Conservation (phyloP, 768 basidiomycete species). For the Dendrothele bispora region DNA sequence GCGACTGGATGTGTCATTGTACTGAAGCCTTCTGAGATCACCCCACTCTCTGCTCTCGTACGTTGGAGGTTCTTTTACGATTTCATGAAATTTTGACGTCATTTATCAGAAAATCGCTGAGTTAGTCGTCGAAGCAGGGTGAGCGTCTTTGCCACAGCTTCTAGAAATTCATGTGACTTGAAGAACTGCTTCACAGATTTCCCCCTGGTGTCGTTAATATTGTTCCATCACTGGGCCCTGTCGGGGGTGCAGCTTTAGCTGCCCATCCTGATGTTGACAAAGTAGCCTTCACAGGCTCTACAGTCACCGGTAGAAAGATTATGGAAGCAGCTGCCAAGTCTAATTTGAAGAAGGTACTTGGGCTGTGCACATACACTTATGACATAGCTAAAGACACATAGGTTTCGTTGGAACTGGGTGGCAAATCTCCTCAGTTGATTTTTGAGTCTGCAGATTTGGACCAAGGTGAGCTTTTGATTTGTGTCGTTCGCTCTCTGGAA, state of each 20-base stretch:
- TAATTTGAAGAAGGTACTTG: constrained; percentile 84
- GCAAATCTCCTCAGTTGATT: constrained; percentile 87
- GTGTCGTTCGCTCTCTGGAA: neutral
- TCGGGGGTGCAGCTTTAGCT: constrained; percentile 85
- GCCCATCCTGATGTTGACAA: constrained; percentile 88
- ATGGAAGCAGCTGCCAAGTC: constrained; percentile 91
- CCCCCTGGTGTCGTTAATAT: constrained; percentile 92
- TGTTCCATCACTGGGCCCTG: constrained; percentile 75
- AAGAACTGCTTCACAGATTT: constrained; percentile 48
- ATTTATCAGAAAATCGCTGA: constrained; percentile 71
- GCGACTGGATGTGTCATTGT: constrained; percentile 92
- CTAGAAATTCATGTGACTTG: neutral
- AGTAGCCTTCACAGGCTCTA: constrained; percentile 94
- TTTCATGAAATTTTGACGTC: constrained; percentile 8
- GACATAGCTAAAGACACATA: constrained; percentile 20
- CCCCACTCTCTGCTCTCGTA: constrained; percentile 81
- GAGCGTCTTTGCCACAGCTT: constrained; percentile 23
- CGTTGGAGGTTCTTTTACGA: constrained; percentile 17
- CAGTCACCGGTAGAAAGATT: constrained; percentile 84
- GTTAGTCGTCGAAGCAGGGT: constrained; percentile 84
- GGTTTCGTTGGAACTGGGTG: constrained; percentile 92
- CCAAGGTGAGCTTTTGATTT: constrained; percentile 51
- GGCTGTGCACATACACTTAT: constrained; percentile 1
- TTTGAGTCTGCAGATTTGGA: constrained; percentile 92
- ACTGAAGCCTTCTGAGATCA: constrained; percentile 92